phyloP scores from a whole-genome alignment of 2,329 filamentous ascomycete species.

The Talaromyces sp. region DNA sequence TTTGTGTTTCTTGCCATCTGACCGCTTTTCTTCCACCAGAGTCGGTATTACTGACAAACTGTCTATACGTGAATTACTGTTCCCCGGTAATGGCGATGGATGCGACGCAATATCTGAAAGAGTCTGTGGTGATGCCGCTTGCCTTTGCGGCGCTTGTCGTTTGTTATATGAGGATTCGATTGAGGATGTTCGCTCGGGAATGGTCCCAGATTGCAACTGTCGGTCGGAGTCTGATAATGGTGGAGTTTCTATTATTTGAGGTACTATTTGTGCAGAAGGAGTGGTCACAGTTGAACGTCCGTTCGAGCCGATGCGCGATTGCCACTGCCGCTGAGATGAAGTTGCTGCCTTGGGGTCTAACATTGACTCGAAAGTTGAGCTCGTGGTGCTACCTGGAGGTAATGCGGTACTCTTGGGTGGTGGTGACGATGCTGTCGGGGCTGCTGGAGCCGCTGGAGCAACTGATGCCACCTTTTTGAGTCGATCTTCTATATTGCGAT shows the following conservation, averaged over 20 bases:
- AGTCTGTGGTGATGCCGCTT: slow-evolving; percentile 45
- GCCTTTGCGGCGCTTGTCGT: slow-evolving; percentile 31
- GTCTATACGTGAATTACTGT: slow-evolving; percentile 68
- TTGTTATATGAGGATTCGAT: slow-evolving; percentile 45
- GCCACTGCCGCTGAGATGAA: slow-evolving; percentile 49
- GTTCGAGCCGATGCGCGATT: slow-evolving; percentile 56
- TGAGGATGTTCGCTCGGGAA: slow-evolving; percentile 54
- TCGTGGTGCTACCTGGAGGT: slow-evolving; percentile 22
- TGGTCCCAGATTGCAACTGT: slow-evolving; percentile 30
- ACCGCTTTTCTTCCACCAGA: slow-evolving; percentile 67
- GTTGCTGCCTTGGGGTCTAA: slow-evolving; percentile 30
- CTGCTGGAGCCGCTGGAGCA: background rate
- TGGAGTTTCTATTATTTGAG: slow-evolving; percentile 63
- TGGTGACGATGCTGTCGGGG: background rate
- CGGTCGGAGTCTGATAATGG: slow-evolving; percentile 22
- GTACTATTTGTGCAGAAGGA: slow-evolving; percentile 48
- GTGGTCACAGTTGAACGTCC: slow-evolving; percentile 54
- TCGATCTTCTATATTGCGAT: slow-evolving; percentile 9
- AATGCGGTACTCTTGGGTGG: slow-evolving; percentile 16
- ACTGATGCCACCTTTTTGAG: background rate
- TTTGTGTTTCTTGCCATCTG: slow-evolving; percentile 62
- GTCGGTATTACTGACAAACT: slow-evolving; percentile 77
- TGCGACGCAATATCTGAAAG: slow-evolving; percentile 64
- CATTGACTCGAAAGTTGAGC: slow-evolving; percentile 30
- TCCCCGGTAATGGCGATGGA: slow-evolving; percentile 67